Evolutionary conservation across 495 filamentous ascomycete genomes (phyloP).

Genomic region (Chaetomidium leptoderma): DNA sequence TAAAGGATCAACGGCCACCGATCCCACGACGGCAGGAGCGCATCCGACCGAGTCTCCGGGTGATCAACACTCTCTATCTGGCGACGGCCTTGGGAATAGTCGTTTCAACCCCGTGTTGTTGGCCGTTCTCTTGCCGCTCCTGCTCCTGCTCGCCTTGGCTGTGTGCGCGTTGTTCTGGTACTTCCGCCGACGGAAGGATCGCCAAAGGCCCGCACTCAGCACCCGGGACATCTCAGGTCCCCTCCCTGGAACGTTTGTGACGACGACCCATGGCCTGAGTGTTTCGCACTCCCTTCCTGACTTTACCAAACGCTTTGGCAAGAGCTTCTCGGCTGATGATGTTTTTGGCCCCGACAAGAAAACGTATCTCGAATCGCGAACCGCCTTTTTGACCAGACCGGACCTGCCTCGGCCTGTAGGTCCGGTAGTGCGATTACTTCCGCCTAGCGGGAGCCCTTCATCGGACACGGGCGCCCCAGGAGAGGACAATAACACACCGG

Average conservation of each 20-base stretch:
- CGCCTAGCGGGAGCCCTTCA: background rate
- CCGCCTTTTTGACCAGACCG: constrained; percentile 5
- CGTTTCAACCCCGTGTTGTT: constrained; percentile 21
- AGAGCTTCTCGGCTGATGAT: constrained; percentile 17
- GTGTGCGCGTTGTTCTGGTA: constrained; percentile 24
- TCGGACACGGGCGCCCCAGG: background rate
- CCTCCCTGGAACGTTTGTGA: constrained; percentile 37
- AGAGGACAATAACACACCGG: background rate
- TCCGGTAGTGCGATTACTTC: constrained; percentile 3
- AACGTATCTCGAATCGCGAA: constrained; percentile 14
- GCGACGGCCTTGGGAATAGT: constrained; percentile 2
- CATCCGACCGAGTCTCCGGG: background rate
- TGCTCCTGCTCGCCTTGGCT: constrained; percentile 14
- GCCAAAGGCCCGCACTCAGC: constrained; percentile 11
- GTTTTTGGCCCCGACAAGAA: constrained; percentile 15
- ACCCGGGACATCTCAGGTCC: constrained; percentile 41
- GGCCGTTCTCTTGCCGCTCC: constrained; percentile 20
- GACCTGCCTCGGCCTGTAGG: constrained; percentile 4
- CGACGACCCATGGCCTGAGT: constrained; percentile 12
- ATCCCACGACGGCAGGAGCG: background rate
- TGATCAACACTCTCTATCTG: background rate
- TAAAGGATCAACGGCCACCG: constrained; percentile 8
- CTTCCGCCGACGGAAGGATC: constrained; percentile 23
- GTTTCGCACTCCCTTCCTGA: constrained; percentile 15
- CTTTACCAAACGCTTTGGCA: constrained; percentile 22